Base-by-base conservation (phyloP, 441 rosid species). In the Adansonia grandidieri region DNA sequence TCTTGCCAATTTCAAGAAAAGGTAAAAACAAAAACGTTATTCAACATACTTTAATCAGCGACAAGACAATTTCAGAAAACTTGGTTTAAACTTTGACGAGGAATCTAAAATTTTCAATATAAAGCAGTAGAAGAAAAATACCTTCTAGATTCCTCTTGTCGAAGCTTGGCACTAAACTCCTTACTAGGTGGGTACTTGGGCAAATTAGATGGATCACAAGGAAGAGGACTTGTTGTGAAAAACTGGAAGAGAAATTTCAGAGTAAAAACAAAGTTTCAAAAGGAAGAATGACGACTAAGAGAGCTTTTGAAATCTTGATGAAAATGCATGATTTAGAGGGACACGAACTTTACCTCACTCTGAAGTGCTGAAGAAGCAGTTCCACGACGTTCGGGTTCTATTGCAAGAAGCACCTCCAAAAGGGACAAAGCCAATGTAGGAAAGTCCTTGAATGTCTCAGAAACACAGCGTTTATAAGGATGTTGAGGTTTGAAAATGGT, bases 401-500 rank as follows among this genome's bases (percentile, higher is more conserved):
- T 80, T 61, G 99, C 85, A 66, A 95, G 87, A 73, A 95, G 96
- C 54, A 82, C 78, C 58, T 93, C 95, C 79, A 95, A 78, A 56
- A 95, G 89, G 15, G 83, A 86, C 86, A 95, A 80, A 70, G 98
- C 88, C 3, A 95, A 86, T 62, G 88, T 64, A 32, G 99, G 98
- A 61, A 93, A 86, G 78, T 87, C 93, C 89, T 86, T 92, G 78
- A 86, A 92, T 45, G 96, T 91, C 76, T 95, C 95, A 0, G 89
- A 85, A 69, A 95, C 87, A 74, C 90, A 81, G 20, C 99, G 84
- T 68, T 87, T 88, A 80, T 95, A 95, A 40, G 97, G 96, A 28
- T 87, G 94, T 80, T 90, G 97, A 76, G 99, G 98, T 84, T 93
- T 95, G 81, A 95, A 95, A 75, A 90, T 85, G 58, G 98, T 92